Base-by-base conservation (phyloP, 2,329 filamentous ascomycete genomes). In the Trichoderma breve region DNA sequence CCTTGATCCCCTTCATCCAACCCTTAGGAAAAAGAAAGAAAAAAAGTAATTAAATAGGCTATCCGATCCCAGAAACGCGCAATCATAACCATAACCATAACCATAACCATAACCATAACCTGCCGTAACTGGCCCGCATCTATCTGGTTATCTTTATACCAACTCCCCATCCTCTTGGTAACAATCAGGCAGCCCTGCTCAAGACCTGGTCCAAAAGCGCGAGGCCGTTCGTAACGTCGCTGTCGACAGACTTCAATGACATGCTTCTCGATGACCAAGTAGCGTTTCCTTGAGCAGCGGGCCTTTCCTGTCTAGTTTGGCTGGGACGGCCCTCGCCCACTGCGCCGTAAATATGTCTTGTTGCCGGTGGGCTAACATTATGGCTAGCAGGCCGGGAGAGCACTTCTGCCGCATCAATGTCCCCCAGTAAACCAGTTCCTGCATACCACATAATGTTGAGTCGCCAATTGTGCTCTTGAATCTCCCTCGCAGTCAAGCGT, bases 361-460 rank as follows among this genome's bases (percentile, higher is more conserved):
- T 7, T 8, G 3, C 18, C 21, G 62, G 61, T 34, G 2, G 60
- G 26, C 58, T 24, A n/a, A 6, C 24, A 14, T 12, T 15, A 3
- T 85, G 82, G 2, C 78, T 74, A 3, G 78, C 77, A 5, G 82
- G 77, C 73, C 82, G 82, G 7, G 70, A n/a, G 21, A 62, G 15
- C 18, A n/a, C 18, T n/a, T 18, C 6, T 4, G 28, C 18, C 11
- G n/a, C 11, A 26, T 32, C 24, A 6, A 34, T 11, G 9, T 53
- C 61, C 12, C 53, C 53, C 47, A 58, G 34, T 11, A 36, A 26
- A 26, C 70, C 70, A 28, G 71, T 58, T 39, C 72, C 71, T 9
- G 67, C 64, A 24, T 72, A 67, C 74, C 74, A 75, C 15, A 24
- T 70, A 9, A 68, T 28, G 11, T 75, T 55, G 15, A 73, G 24